These are phyloP conservation scores for Colletotrichum tropicicola DNA, from an alignment of 2,329 filamentous ascomycete species.

Conservation along the genomic window DNA sequence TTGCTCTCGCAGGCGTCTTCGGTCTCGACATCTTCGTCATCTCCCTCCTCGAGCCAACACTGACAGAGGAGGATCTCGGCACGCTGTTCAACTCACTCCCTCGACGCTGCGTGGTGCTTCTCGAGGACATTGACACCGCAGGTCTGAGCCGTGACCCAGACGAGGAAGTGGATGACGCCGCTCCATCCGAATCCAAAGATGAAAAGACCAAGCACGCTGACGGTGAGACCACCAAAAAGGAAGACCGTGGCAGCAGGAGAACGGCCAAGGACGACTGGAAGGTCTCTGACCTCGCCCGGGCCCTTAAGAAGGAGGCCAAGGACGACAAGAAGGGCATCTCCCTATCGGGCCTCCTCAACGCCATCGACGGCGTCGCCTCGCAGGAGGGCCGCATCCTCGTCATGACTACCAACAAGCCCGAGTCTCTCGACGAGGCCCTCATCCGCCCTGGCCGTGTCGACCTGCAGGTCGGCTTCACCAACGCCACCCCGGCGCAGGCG, in stretches of 20 bases:
- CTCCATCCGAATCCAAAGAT: background rate
- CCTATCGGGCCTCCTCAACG: slow-evolving; percentile 82
- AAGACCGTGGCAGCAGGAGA: slow-evolving; percentile 29
- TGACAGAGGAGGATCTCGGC: slow-evolving; percentile 70
- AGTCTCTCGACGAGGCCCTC: slow-evolving; percentile 77
- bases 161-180: slow-evolving; percentile 37
- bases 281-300: slow-evolving; percentile 52
- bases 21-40: slow-evolving; percentile 74
- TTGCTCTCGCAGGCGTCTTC: slow-evolving; percentile 72
- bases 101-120: slow-evolving; percentile 69
- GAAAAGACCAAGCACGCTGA: slow-evolving; percentile 30
- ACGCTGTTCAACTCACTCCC: slow-evolving; percentile 69
- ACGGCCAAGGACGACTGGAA: slow-evolving; percentile 40
- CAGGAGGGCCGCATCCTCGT: slow-evolving; percentile 83
- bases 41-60: slow-evolving; percentile 60
- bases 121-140: slow-evolving; percentile 77
- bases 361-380: slow-evolving; percentile 83
- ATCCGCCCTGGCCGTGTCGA: slow-evolving; percentile 66
- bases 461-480: slow-evolving; percentile 34
- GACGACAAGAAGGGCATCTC: slow-evolving; percentile 67
- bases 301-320: slow-evolving; percentile 47
- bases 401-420: slow-evolving; percentile 83
- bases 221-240: slow-evolving; percentile 33
- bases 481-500: slow-evolving; percentile 53
- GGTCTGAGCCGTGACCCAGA: slow-evolving; percentile 58